Evolutionary conservation across 2,329 filamentous ascomycete genomes (phyloP), one percentile per base, ranked within the genome.

Genomic region (Beauveria bassiana): DNA sequence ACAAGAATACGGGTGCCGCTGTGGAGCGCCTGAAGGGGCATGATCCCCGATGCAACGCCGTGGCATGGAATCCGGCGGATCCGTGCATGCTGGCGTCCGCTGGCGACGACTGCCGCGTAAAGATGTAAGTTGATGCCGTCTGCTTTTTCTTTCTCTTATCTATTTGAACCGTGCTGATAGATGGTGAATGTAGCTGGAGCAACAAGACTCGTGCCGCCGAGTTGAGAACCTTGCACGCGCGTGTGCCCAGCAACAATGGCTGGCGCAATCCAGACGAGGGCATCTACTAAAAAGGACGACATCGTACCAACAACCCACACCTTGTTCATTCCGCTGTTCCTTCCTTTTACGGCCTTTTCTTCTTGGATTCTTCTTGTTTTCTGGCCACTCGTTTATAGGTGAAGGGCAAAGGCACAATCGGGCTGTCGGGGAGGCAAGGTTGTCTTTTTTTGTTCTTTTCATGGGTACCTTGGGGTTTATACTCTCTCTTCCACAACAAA

Each of bases 61-160:
- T 96, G 43, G 83, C 88, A 24, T 99, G 95, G 93, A 95, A 93
- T 69, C 93, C 95, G 1, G 81, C 78, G 12, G 85, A 97, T 70
- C 86, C 91, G 1, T 85, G 84, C 64, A 88, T 97, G 78, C 91
- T 97, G 74, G 95, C 92, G 18, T 93, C 92, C 14, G 93, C 90
- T 62, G 93, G 93, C 20, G 95, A 99, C 72, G 95, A 98, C 70
- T 81, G 82, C 59, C 86, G 83, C 71, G 87, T 98, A 65, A 87
- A 88, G 75, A 92, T 99, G 89, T 97, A 79, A 79, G 89, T 57
- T 28, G 20, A n/a, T 31, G 18, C 28, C 28, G 20, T 51, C 10
- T 12, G n/a, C 45, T 51, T 14, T 18, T 20, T 51, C n/a, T 6
- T 28, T 2, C 7, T 50, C 22, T 9, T 18, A 10, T 5, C 16